These are phyloP conservation scores for Calonectria crousiana DNA, from an alignment of 2,329 filamentous ascomycete species.

Conservation along the genomic window DNA sequence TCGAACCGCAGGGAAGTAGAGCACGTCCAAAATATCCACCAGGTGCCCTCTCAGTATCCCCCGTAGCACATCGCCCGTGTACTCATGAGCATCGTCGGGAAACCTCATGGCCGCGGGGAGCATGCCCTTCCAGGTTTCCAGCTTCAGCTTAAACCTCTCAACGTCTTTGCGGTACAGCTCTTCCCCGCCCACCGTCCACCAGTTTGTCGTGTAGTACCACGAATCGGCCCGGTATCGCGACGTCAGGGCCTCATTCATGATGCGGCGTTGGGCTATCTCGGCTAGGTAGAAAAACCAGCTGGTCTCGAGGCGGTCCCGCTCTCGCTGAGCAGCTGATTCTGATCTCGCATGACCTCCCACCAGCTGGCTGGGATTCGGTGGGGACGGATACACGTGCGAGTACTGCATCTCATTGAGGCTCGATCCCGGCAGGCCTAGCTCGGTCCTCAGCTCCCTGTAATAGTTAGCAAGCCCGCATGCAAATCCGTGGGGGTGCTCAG, in stretches of 20 bases:
- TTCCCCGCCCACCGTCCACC: slow-evolving; percentile 17
- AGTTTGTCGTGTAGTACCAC: slow-evolving; percentile 29
- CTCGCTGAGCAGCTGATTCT: slow-evolving; percentile 17
- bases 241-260: slow-evolving; percentile 29
- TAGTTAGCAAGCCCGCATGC: background rate
- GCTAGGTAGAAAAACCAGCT: slow-evolving; percentile 41
- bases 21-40: slow-evolving; percentile 28
- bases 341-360: slow-evolving; percentile 13
- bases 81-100: slow-evolving; percentile 2
- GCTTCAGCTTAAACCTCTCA: slow-evolving; percentile 23
- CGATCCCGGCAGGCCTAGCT: slow-evolving; percentile 35
- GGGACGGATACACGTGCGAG: slow-evolving; percentile 36
- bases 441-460: slow-evolving; percentile 35
- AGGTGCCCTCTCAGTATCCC: slow-evolving; percentile 24
- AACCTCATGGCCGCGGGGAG: slow-evolving; percentile 26
- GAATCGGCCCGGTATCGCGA: slow-evolving; percentile 23
- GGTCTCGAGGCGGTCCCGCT: slow-evolving; percentile 25
- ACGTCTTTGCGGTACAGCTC: slow-evolving; percentile 10
- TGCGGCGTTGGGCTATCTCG: slow-evolving; percentile 35
- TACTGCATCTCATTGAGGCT: slow-evolving; percentile 37
- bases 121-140: slow-evolving; percentile 27
- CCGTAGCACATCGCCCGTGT: slow-evolving; percentile 13
- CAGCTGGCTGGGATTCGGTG: slow-evolving; percentile 29
- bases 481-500: background rate
- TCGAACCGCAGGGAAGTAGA: slow-evolving; percentile 29